phyloP scores from a whole-genome alignment of 192 early-diverging fungal species.

The Coemansia javaensis region DNA sequence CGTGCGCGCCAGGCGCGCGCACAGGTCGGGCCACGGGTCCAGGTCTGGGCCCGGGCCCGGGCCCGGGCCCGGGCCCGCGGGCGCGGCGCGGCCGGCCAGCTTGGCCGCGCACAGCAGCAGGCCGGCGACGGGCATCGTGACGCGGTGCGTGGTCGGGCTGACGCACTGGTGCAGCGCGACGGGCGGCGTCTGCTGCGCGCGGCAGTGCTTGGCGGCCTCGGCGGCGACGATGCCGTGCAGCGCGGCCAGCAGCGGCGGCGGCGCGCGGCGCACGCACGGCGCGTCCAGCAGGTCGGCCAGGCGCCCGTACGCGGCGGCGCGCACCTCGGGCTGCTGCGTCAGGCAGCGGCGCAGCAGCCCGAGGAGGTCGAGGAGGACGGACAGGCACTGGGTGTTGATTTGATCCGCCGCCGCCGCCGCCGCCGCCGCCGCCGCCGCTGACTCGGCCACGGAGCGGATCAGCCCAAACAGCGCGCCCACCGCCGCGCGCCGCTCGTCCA shows the following conservation, averaged over 20 bases:
- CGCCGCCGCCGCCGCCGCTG: neutral
- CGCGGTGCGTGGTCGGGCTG: slow-evolving; percentile 14
- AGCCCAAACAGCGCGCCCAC: slow-evolving; percentile 59
- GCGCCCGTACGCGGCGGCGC: slow-evolving; percentile 54
- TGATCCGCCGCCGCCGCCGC: too few species aligned
- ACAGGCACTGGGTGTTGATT: slow-evolving; percentile 6
- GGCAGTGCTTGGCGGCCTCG: slow-evolving; percentile 51
- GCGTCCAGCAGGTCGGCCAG: slow-evolving; percentile 49
- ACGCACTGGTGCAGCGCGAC: slow-evolving; percentile 23
- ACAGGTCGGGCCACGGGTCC: slow-evolving; percentile 19
- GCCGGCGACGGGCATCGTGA: slow-evolving; percentile 22
- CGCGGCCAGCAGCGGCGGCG: slow-evolving; percentile 11
- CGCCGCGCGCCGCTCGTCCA: slow-evolving; percentile 59
- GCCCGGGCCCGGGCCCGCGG: neutral
- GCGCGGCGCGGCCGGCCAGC: slow-evolving; percentile 2
- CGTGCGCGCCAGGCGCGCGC: slow-evolving; percentile 46
- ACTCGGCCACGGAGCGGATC: slow-evolving; percentile 6
- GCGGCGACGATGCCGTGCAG: slow-evolving; percentile 16
- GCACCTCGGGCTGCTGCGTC: slow-evolving; percentile 63
- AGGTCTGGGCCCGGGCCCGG: neutral
- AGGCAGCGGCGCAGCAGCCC: slow-evolving; percentile 65
- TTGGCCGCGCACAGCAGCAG: slow-evolving; percentile 28
- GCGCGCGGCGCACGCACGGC: slow-evolving; percentile 9
- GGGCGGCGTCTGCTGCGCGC: slow-evolving; percentile 10
- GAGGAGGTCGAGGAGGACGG: slow-evolving; percentile 30